Conservation (phyloP, 176 grass and related monocot genomes). For the Secale cereale region DNA sequence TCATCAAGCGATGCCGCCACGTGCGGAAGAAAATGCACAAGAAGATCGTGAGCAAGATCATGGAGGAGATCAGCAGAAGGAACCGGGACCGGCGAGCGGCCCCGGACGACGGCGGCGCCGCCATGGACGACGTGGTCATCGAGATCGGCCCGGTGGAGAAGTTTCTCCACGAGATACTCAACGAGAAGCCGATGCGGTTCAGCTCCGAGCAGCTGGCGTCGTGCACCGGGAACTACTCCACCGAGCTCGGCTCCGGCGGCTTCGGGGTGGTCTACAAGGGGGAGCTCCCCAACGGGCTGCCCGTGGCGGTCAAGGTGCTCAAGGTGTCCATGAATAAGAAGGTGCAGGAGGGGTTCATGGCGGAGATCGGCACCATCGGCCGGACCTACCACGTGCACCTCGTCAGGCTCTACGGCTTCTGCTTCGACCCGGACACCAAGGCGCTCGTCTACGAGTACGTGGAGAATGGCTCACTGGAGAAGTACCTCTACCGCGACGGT, state of each 20-base stretch:
- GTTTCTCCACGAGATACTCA: slow-evolving; percentile 58
- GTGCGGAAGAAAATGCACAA: slow-evolving; percentile 23
- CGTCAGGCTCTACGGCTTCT: slow-evolving; percentile 81
- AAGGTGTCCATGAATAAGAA: slow-evolving; percentile 47
- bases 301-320: slow-evolving; percentile 58
- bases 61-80: not conserved
- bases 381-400: slow-evolving; percentile 76
- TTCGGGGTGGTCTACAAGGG: slow-evolving; percentile 72
- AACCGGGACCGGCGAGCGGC: not conserved
- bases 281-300: slow-evolving; percentile 38
- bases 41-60: not conserved
- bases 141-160: slow-evolving; percentile 48
- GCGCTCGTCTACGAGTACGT: slow-evolving; percentile 76
- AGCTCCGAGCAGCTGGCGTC: slow-evolving; percentile 34
- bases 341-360: slow-evolving; percentile 69
- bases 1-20: slow-evolving; percentile 13
- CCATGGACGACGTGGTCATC: slow-evolving; percentile 27
- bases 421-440: slow-evolving; percentile 52
- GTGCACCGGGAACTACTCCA: slow-evolving; percentile 41
- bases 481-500: slow-evolving; percentile 41
- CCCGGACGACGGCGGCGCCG: not conserved
- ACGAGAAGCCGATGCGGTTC: slow-evolving; percentile 59
- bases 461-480: slow-evolving; percentile 67
- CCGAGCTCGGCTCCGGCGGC: slow-evolving; percentile 54
- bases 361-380: slow-evolving; percentile 68